Evolutionary conservation across 495 filamentous ascomycete genomes (phyloP).

Genomic region (Neurospora intermedia): DNA sequence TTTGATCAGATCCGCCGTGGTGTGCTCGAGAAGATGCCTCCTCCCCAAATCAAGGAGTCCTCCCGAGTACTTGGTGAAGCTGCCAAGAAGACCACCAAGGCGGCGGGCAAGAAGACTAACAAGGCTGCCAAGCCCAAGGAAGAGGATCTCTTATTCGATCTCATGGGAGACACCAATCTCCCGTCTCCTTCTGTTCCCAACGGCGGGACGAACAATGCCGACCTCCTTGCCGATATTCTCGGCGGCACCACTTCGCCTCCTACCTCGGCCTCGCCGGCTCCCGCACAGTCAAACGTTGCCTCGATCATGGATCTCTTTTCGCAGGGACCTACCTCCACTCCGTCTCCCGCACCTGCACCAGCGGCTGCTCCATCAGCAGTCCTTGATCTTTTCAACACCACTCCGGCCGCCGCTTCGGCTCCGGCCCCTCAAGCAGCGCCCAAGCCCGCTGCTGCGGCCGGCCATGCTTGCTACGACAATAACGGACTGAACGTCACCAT

Average conservation of each 20-base stretch:
- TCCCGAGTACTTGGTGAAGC: conserved; percentile 83
- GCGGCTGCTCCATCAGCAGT: conserved; percentile 31
- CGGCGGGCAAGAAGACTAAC: conserved; percentile 53
- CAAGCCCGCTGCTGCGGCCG: conserved; percentile 29
- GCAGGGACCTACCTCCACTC: conserved; percentile 14
- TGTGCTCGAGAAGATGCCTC: conserved; percentile 93
- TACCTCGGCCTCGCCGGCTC: conserved; percentile 42
- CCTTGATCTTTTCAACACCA: conserved; percentile 32
- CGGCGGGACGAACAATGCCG: conserved; percentile 67
- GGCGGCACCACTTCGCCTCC: conserved; percentile 48
- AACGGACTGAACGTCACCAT: conserved; percentile 73
- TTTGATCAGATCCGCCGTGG: conserved; percentile 81
- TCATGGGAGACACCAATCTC: conserved; percentile 69
- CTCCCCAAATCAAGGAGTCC: conserved; percentile 91
- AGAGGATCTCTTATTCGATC: conserved; percentile 81
- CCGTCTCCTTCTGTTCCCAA: conserved; percentile 43
- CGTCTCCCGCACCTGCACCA: conserved; percentile 19
- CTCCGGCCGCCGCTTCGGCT: conserved; percentile 31
- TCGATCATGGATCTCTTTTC: conserved; percentile 86
- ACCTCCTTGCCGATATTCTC: conserved; percentile 82
- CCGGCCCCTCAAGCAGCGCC: conserved; percentile 34
- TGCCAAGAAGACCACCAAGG: conserved; percentile 68
- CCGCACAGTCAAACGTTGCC: conserved; percentile 47
- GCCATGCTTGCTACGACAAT: conserved; percentile 70
- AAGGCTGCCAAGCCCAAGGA: conserved; percentile 75